phyloP scores from a whole-genome alignment of 768 basidiomycete genomes.

The Nidularia sp. region DNA sequence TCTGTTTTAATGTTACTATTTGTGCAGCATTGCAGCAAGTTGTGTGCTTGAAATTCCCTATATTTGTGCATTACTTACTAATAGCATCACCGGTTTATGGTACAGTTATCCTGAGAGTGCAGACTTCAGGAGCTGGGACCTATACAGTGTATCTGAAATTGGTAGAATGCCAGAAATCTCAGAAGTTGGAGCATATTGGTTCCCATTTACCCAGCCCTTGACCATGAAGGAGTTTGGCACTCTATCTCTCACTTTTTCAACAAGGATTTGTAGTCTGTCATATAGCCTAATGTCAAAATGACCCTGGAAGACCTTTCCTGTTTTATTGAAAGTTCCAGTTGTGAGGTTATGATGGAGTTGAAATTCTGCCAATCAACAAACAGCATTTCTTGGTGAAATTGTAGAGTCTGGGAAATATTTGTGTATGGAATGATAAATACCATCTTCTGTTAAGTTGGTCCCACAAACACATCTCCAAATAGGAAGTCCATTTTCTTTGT shows the following conservation, averaged over 20 bases:
- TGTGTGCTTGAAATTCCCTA: too few species aligned
- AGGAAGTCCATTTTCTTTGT: constrained; percentile 12
- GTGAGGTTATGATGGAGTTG: constrained; percentile 19
- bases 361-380: constrained; percentile 17
- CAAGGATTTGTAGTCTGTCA: constrained; percentile 7
- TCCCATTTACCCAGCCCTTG: constrained; percentile 13
- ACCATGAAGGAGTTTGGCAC: not conserved
- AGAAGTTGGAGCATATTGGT: constrained; percentile 8
- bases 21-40: too few species aligned
- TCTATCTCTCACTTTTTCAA: not conserved
- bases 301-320: constrained; percentile 10
- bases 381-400: constrained; percentile 13
- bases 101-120: too few species aligned
- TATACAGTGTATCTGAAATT: constrained; percentile 9
- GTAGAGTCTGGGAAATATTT: constrained; percentile 14
- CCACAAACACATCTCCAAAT: constrained; percentile 22
- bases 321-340: constrained; percentile 13
- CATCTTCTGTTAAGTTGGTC: constrained; percentile 29
- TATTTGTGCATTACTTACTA: too few species aligned
- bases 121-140: too few species aligned
- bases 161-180: constrained; percentile 16
- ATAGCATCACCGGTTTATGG: too few species aligned
- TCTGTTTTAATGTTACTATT: too few species aligned
- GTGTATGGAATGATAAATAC: constrained; percentile 25
- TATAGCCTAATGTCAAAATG: constrained; percentile 14